Evolutionary conservation across 495 filamentous ascomycete species (phyloP).

Genomic region (Trichoderma virens): DNA sequence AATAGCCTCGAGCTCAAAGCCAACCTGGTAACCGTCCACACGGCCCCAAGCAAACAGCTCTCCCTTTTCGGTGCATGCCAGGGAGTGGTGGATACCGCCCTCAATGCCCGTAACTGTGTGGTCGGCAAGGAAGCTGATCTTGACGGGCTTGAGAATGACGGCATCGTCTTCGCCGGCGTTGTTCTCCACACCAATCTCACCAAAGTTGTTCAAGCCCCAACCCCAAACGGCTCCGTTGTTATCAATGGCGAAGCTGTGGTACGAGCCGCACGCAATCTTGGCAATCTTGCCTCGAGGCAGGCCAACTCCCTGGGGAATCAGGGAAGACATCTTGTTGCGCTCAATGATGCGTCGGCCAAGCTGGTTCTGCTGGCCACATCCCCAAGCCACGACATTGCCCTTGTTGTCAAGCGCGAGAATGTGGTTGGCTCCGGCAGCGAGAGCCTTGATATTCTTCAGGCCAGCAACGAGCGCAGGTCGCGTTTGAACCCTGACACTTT

Average conservation of each 20-base stretch:
- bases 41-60: conserved; percentile 63
- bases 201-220: conserved; percentile 87
- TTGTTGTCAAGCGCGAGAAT: conserved; percentile 60
- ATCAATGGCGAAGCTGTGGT: conserved; percentile 72
- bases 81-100: conserved; percentile 63
- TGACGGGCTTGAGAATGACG: conserved; percentile 35
- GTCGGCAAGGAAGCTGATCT: conserved; percentile 42
- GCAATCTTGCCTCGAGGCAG: conserved; percentile 48
- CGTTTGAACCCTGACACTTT: conserved; percentile 24
- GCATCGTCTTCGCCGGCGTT: conserved; percentile 60
- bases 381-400: conserved; percentile 63
- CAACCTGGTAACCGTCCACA: conserved; percentile 55
- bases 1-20: conserved; percentile 35
- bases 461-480: conserved; percentile 30
- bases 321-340: conserved; percentile 47
- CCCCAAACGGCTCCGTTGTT: conserved; percentile 61
- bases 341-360: conserved; percentile 63
- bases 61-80: conserved; percentile 54
- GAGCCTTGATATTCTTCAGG: conserved; percentile 53
- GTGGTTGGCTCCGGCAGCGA: conserved; percentile 63
- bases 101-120: conserved; percentile 45
- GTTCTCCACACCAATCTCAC: conserved; percentile 61
- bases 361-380: conserved; percentile 64
- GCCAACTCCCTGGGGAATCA: conserved; percentile 63
- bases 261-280: conserved; percentile 53